Percentiles rank a stretch among this genome's conserved stretches.
These are phyloP conservation scores for Arthrocladium fulminans DNA, from an alignment of 2,329 filamentous ascomycete species.

Conservation along the genomic window DNA sequence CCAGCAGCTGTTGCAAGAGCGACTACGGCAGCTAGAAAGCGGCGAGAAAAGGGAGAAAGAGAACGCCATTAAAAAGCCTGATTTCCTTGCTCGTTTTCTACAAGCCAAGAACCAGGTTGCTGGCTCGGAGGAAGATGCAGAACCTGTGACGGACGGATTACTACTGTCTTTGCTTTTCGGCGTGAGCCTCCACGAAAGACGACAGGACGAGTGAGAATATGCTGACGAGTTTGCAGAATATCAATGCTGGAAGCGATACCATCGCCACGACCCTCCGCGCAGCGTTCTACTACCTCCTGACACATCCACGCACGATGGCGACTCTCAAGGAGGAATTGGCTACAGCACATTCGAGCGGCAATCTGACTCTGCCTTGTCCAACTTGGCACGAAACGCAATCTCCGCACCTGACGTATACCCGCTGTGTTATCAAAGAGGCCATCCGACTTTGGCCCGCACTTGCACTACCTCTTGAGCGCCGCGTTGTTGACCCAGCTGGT, in stretches of 20 bases:
- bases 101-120: constrained; percentile 16
- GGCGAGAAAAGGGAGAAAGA: constrained; percentile 10
- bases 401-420: constrained; percentile 27
- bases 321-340: constrained; percentile 25
- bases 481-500: constrained; percentile 26
- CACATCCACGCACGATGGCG: constrained; percentile 41
- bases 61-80: constrained; percentile 12
- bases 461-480: constrained; percentile 28
- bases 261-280: constrained; percentile 64
- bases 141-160: constrained; percentile 15
- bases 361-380: constrained; percentile 24
- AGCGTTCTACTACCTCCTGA: constrained; percentile 66
- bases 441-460: constrained; percentile 31
- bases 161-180: constrained; percentile 20
- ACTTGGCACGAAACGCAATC: constrained; percentile 24
- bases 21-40: constrained; percentile 12
- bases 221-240: no score
- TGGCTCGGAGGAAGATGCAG: constrained; percentile 7
- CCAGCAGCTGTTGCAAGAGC: constrained; percentile 15
- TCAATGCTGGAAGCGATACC: constrained; percentile 62
- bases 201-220: no score
- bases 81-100: constrained; percentile 23
- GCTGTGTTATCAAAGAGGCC: constrained; percentile 31
- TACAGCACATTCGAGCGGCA: constrained; percentile 17
- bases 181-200: no score